Evolutionary conservation across 192 early-diverging fungal species (phyloP).

Genomic region (Podila verticillata): DNA sequence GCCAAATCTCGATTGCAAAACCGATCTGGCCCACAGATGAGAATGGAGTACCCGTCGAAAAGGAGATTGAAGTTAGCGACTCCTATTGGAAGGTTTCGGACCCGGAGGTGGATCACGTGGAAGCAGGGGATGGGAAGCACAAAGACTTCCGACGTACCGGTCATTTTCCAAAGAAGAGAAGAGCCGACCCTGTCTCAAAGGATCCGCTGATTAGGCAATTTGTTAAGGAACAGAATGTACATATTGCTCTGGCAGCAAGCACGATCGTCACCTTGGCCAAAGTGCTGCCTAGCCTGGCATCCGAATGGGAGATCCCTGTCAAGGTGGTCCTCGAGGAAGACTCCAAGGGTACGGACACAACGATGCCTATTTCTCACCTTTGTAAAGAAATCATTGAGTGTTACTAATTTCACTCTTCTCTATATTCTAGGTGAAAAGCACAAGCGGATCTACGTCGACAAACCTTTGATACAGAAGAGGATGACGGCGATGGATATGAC

Average conservation of each 20-base stretch:
- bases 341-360: slow-evolving; percentile 13
- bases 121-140: background rate
- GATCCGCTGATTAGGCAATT: slow-evolving; percentile 18
- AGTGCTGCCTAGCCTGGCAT: slow-evolving; percentile 13
- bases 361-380: background rate
- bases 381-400: background rate
- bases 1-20: slow-evolving; percentile 27
- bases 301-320: slow-evolving; percentile 48
- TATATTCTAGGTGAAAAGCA: slow-evolving; percentile 17
- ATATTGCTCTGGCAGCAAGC: slow-evolving; percentile 38
- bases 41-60: slow-evolving; percentile 39
- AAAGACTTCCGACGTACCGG: slow-evolving; percentile 12
- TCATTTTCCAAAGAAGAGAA: slow-evolving; percentile 12
- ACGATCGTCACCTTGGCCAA: slow-evolving; percentile 30
- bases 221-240: slow-evolving; percentile 35
- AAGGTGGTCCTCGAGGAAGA: slow-evolving; percentile 31
- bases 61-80: slow-evolving; percentile 20
- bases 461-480: slow-evolving; percentile 31
- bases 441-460: slow-evolving; percentile 42
- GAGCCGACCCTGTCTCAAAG: slow-evolving; percentile 8
- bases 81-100: slow-evolving; percentile 14
- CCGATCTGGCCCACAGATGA: slow-evolving; percentile 46
- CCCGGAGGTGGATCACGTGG: background rate
- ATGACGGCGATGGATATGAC: slow-evolving; percentile 39
- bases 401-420: background rate